Evolutionary conservation across 805 yeast genomes (phyloP).

Genomic region (Starmerella kuoi): DNA sequence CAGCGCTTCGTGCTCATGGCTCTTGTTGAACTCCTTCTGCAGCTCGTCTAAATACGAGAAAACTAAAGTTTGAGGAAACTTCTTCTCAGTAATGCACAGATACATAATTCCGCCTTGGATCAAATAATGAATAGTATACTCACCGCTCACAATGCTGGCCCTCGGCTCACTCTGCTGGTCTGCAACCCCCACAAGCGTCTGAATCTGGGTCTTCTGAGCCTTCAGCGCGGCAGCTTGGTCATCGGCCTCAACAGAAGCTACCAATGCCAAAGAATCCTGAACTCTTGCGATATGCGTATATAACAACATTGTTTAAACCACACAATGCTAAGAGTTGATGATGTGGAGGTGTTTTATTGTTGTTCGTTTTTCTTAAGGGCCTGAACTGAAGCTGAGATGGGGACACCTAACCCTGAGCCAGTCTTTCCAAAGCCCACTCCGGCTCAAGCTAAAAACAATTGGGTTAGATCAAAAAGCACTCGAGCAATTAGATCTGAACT

Average conservation of each 20-base stretch:
- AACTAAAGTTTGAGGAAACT: conserved; percentile 80
- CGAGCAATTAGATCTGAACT: too few species aligned
- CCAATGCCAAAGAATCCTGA: conserved; percentile 55
- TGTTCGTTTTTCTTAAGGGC: too few species aligned
- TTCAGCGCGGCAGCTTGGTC: conserved; percentile 40
- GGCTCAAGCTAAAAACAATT: too few species aligned
- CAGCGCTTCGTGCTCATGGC: conserved; percentile 59
- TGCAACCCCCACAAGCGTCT: conserved; percentile 60
- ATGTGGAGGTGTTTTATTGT: too few species aligned
- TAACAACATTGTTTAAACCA: conserved; percentile 24
- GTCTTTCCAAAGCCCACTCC: too few species aligned
- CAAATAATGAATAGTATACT: conserved; percentile 62
- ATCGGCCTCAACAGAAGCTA: conserved; percentile 83
- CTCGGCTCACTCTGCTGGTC: conserved; percentile 69
- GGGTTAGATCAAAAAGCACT: too few species aligned
- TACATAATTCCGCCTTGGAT: conserved; percentile 56
- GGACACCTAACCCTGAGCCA: too few species aligned
- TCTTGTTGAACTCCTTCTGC: conserved; percentile 64
- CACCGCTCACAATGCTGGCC: conserved; percentile 72
- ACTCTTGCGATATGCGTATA: conserved; percentile 28
- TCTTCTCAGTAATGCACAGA: conserved; percentile 60
- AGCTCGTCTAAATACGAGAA: conserved; percentile 77
- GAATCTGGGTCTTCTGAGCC: conserved; percentile 77
- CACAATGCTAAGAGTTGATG: too few species aligned
- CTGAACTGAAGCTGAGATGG: too few species aligned